Evolutionary conservation across 2,329 filamentous ascomycete genomes (phyloP).

Genomic region (Neurospora crassa): DNA sequence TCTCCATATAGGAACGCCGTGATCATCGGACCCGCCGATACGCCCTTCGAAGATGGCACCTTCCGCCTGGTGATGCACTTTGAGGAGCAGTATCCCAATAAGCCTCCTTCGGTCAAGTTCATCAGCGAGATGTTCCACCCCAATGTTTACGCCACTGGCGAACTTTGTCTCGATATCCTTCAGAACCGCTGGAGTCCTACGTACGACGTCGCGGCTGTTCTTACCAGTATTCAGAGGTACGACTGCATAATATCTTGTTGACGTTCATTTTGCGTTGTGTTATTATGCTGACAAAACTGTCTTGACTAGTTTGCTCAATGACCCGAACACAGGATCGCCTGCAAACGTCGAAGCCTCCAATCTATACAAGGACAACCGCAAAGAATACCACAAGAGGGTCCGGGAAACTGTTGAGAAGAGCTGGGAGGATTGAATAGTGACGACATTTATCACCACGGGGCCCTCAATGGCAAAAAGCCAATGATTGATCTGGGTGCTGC

Average conservation of each 20-base stretch:
- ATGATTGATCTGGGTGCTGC: background rate
- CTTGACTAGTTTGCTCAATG: conserved; percentile 70
- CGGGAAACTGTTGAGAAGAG: conserved; percentile 98
- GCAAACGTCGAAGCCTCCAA: conserved; percentile 98
- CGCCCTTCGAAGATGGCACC: conserved; percentile 95
- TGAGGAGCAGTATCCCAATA: conserved; percentile 97
- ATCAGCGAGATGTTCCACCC: conserved; percentile 99
- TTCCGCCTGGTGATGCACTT: conserved; percentile 98
- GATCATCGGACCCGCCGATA: conserved; percentile 94
- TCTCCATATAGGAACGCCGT: conserved; percentile 72
- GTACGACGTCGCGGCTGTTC: conserved; percentile 92
- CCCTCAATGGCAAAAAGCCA: background rate
- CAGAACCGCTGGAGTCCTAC: conserved; percentile 98
- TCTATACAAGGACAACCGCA: conserved; percentile 94
- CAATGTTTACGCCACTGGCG: conserved; percentile 94
- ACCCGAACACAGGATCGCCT: conserved; percentile 95
- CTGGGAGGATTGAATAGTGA: conserved; percentile 69
- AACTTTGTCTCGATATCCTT: conserved; percentile 91
- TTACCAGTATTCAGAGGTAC: conserved; percentile 96
- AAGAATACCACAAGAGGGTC: conserved; percentile 92
- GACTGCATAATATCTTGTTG: background rate
- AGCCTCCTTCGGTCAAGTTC: conserved; percentile 95
- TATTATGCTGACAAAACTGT: conserved; percentile 19
- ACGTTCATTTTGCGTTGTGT: background rate
- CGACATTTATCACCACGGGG: background rate